A percentile compares a stretch with the other conserved stretches of the same genome.
Conservation (phyloP, 2,329 filamentous ascomycete genomes). For the Aureobasidium leucospermi region DNA sequence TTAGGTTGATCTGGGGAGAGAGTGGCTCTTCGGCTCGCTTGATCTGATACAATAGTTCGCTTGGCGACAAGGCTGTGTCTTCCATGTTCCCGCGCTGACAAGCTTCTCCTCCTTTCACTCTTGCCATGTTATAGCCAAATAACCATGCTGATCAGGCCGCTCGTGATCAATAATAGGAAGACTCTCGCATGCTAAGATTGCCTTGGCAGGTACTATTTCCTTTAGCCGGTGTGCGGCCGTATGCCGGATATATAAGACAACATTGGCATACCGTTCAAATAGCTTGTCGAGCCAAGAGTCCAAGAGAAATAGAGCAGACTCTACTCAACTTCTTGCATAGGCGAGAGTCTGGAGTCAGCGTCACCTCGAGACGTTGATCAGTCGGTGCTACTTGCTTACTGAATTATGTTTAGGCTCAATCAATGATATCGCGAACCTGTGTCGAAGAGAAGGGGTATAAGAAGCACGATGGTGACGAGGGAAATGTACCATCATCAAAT, state of each 20-base stretch:
- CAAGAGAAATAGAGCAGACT: neutral
- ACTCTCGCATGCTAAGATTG: neutral
- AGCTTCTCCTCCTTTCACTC: neutral
- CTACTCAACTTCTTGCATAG: neutral
- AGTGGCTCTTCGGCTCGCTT: neutral
- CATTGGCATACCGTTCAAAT: neutral
- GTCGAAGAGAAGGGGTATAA: neutral
- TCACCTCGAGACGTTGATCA: neutral
- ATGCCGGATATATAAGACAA: neutral
- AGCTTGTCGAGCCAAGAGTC: constrained; percentile 9
- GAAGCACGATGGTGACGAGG: neutral
- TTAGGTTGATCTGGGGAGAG: neutral
- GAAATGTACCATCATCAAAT: neutral
- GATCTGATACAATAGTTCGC: neutral
- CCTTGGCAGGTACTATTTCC: constrained; percentile 1
- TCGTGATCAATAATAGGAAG: neutral
- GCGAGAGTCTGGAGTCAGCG: neutral
- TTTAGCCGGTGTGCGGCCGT: constrained; percentile 4
- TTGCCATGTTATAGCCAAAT: neutral
- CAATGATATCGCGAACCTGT: neutral
- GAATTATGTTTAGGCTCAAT: neutral
- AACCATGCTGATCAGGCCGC: neutral
- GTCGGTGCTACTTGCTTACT: neutral
- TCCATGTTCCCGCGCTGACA: neutral
- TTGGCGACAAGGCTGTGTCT: neutral